Conservation (phyloP, 2,329 filamentous ascomycete genomes). For the Cercospora beticola region DNA sequence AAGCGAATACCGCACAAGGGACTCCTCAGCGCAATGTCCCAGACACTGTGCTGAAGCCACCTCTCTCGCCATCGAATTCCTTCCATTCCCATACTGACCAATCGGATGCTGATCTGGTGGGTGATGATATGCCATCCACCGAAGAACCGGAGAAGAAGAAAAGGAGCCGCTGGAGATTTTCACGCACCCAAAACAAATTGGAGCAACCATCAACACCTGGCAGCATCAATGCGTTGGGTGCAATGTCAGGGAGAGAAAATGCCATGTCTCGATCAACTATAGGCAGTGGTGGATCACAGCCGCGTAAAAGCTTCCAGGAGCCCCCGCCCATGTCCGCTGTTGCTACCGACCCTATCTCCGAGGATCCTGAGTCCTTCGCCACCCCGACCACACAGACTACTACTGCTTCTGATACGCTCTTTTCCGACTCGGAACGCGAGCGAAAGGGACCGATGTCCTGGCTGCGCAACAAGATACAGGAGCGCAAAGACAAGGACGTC, state of each 20-base stretch:
- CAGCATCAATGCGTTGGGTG: conserved; percentile 31
- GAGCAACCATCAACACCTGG: conserved; percentile 29
- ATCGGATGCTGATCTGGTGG: conserved; percentile 73
- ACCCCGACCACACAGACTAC: conserved; percentile 23
- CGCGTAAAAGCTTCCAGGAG: conserved; percentile 36
- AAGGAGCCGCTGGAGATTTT: conserved; percentile 72
- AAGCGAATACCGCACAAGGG: conserved; percentile 20
- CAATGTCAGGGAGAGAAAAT: conserved; percentile 34
- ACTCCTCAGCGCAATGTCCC: conserved; percentile 71
- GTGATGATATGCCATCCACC: conserved; percentile 52
- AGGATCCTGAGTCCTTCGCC: conserved; percentile 16
- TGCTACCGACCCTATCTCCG: conserved; percentile 24
- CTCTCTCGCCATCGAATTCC: conserved; percentile 73
- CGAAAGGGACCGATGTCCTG: conserved; percentile 64
- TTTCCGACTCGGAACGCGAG: conserved; percentile 45
- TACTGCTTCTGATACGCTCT: conserved; percentile 33
- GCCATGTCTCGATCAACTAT: conserved; percentile 37
- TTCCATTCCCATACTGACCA: conserved; percentile 77
- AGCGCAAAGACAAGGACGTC: conserved; percentile 55
- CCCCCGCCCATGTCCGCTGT: conserved; percentile 24
- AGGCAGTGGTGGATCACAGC: conserved; percentile 31
- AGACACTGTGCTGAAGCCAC: conserved; percentile 59
- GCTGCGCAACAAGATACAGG: conserved; percentile 64
- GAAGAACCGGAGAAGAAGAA: conserved; percentile 58
- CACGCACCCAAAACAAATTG: conserved; percentile 40